Base-by-base conservation (phyloP, 306 rosid species). In the Potentilla sterilis region DNA sequence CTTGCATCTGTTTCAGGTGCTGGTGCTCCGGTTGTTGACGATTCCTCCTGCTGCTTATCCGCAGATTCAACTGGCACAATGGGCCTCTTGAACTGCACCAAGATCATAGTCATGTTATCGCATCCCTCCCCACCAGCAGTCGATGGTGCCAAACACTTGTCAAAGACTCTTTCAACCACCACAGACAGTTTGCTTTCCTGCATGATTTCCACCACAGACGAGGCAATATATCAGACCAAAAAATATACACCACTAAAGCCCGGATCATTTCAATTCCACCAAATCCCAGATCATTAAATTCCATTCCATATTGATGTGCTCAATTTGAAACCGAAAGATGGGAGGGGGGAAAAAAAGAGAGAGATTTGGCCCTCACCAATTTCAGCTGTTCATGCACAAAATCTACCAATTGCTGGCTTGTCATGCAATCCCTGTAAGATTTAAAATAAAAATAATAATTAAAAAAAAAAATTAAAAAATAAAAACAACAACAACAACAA, bases 81-180 rank as follows among this genome's bases (percentile, higher is more conserved):
- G 54, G 85, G 89, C 74, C 85, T 92, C 85, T 92, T 95, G 77
- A 95, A 89, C 80, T 90, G 97, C 65, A 95, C 96, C 88, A 95
- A 64, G 77, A 95, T 90, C 96, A 95, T 92, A 67, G 99, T 95
- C 99, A 95, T 95, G 89, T 95, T 95, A 58, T 95, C 99, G 49
- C 99, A 92, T 70, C 99, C 99, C 81, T 89, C 96, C 0, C 99
- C 99, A 57, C 82, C 65, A 14, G 87, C 85, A 4, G 94, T 94
- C 37, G 97, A 87, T 47, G 97, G 98, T 32, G 96, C 99, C 94
- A 95, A 83, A 82, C 99, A 95, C 80, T 66, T 83, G 80, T 95
- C 96, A 22, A 95, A 85, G 79, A 92, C 96, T 84, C 82, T 85
- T 86, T 90, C 99, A 37, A 94, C 89, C 77, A 95, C 96, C 14